phyloP scores from a whole-genome alignment of 2,329 filamentous ascomycete species.

The Diaporthe vaccinii region DNA sequence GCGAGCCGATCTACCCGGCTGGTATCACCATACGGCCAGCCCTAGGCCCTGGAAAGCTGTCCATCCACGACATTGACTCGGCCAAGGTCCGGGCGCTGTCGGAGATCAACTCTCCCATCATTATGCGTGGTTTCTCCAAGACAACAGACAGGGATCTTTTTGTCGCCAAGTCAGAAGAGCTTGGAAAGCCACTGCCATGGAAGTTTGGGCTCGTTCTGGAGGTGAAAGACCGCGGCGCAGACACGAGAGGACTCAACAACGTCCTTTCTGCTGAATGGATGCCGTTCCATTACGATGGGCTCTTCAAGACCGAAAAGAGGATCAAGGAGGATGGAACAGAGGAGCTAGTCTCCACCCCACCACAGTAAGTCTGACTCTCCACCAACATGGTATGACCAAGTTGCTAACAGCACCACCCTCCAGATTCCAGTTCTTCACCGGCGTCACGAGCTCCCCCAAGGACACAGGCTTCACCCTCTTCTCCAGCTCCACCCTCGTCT shows the following conservation, averaged over 20 bases:
- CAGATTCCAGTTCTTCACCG: conserved; percentile 67
- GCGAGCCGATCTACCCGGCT: conserved; percentile 62
- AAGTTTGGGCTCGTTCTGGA: conserved; percentile 66
- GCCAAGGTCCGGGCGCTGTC: conserved; percentile 60
- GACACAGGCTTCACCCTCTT: conserved; percentile 69
- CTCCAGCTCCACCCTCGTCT: conserved; percentile 63
- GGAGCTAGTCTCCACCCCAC: conserved; percentile 58
- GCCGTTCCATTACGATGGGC: conserved; percentile 70
- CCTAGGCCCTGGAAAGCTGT: conserved; percentile 49
- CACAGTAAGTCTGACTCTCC: conserved; percentile 50
- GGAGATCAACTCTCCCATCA: conserved; percentile 64
- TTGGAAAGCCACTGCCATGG: conserved; percentile 64
- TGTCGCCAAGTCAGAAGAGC: conserved; percentile 59
- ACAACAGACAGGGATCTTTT: conserved; percentile 61
- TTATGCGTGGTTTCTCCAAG: conserved; percentile 65
- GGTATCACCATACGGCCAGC: conserved; percentile 58
- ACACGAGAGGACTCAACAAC: conserved; percentile 62
- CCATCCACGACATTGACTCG: conserved; percentile 59
- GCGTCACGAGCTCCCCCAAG: conserved; percentile 59
- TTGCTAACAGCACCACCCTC: conserved; percentile 12
- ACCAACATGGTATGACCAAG: rapidly evolving
- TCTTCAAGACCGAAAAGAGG: conserved; percentile 66
- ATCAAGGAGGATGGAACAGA: conserved; percentile 53
- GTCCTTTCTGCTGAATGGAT: conserved; percentile 67
- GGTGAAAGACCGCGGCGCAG: conserved; percentile 62